Percentiles rank a stretch among this genome's conserved stretches.
phyloP scores from a whole-genome alignment of 768 basidiomycete genomes.

The Cystobasidium tubakii region DNA sequence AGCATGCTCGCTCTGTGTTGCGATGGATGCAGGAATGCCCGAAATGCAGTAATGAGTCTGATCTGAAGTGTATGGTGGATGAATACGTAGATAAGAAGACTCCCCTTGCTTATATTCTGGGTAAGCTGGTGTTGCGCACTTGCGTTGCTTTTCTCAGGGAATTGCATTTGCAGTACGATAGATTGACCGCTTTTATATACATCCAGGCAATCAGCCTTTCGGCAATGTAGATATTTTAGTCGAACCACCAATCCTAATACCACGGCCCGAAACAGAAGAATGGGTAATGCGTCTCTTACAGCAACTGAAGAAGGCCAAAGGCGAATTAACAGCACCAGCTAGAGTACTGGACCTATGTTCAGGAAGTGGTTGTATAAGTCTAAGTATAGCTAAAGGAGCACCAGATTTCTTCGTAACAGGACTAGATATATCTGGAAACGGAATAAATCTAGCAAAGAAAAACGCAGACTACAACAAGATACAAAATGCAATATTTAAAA shows the following conservation, averaged over 20 bases:
- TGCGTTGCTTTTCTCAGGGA: background rate
- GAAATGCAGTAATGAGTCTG: background rate
- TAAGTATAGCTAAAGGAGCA: slow-evolving; percentile 68
- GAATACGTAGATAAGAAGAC: background rate
- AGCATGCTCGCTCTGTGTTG: background rate
- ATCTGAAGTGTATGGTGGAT: background rate
- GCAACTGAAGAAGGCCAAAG: background rate
- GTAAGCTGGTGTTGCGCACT: background rate
- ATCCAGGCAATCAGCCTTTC: slow-evolving; percentile 37
- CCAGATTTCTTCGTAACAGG: slow-evolving; percentile 51
- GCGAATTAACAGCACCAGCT: background rate
- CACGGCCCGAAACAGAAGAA: slow-evolving; percentile 88
- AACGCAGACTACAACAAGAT: slow-evolving; percentile 49
- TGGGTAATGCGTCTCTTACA: slow-evolving; percentile 62
- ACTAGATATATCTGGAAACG: slow-evolving; percentile 56
- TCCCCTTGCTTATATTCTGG: slow-evolving; percentile 23
- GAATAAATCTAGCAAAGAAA: slow-evolving; percentile 55
- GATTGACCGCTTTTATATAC: background rate
- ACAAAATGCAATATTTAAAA: slow-evolving; percentile 44
- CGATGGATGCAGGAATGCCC: slow-evolving; percentile 8
- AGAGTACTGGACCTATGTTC: slow-evolving; percentile 82
- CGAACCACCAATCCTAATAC: slow-evolving; percentile 79
- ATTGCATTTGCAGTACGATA: no score
- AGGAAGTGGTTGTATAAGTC: slow-evolving; percentile 83
- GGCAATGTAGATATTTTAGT: slow-evolving; percentile 15